These are phyloP conservation scores for Mycena galopus DNA, from an alignment of 768 basidiomycete genomes.

Conservation along the genomic window DNA sequence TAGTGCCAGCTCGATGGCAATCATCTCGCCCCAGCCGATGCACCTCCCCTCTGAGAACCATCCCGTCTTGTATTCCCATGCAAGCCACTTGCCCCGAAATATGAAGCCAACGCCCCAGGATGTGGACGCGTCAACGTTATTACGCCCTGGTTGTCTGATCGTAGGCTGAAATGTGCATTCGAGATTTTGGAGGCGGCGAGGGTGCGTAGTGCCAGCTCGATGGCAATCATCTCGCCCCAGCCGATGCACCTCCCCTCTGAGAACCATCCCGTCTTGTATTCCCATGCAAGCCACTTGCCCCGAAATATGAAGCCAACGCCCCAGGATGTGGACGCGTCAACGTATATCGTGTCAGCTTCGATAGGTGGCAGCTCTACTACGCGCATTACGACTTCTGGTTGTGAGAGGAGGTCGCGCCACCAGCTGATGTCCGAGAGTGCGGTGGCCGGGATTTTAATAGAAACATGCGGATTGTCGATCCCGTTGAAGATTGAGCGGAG, in stretches of 20 bases:
- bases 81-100: slow-evolving; percentile 49
- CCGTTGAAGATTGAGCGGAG: background rate
- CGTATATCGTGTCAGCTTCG: slow-evolving; percentile 43
- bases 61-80: slow-evolving; percentile 52
- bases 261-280: too few species aligned
- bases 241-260: slow-evolving; percentile 53
- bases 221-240: background rate
- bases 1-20: slow-evolving; percentile 57
- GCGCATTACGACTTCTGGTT: background rate
- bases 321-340: slow-evolving; percentile 60
- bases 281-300: too few species aligned
- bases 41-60: slow-evolving; percentile 45
- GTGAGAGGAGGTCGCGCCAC: background rate
- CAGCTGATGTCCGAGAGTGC: background rate
- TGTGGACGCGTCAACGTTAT: too few species aligned
- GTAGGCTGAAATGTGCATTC: too few species aligned
- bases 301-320: background rate
- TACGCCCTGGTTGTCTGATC: too few species aligned
- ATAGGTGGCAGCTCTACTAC: slow-evolving; percentile 25
- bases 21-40: slow-evolving; percentile 61
- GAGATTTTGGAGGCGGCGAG: too few species aligned
- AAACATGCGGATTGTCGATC: background rate
- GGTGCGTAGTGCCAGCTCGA: too few species aligned
- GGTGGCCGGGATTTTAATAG: background rate
- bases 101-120: too few species aligned